Evolutionary conservation across 257 asterid species (phyloP).

Genomic region (Primulina tabacum): DNA sequence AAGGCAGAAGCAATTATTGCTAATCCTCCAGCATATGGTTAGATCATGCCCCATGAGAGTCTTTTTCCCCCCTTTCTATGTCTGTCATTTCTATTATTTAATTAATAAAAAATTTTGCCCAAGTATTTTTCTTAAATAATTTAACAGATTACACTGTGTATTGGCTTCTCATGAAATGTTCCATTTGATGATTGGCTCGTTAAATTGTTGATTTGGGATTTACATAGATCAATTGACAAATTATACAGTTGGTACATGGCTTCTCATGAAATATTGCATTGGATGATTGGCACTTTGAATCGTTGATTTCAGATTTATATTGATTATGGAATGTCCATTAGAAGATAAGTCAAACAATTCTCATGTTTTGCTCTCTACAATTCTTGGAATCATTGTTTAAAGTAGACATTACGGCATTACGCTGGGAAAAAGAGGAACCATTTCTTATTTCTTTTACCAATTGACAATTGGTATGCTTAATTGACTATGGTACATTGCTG

Average conservation of each 20-base stretch:
- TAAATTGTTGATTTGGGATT: not conserved
- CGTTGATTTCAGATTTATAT: not conserved
- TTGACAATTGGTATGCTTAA: too few species aligned
- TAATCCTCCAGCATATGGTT: constrained; percentile 33
- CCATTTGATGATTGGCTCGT: not conserved
- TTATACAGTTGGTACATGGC: not conserved
- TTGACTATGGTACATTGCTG: not conserved
- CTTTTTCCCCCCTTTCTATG: not conserved
- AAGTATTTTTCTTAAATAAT: too few species aligned
- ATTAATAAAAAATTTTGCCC: too few species aligned
- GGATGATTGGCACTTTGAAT: not conserved
- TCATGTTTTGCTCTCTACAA: not conserved
- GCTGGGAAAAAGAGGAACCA: not conserved
- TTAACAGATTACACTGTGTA: not conserved
- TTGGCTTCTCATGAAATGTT: not conserved
- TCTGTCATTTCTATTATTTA: too few species aligned
- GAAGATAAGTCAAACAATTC: not conserved
- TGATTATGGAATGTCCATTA: not conserved
- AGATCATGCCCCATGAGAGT: not conserved
- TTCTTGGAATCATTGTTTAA: not conserved
- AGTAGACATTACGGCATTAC: not conserved
- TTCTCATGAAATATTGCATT: not conserved
- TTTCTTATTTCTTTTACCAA: not conserved
- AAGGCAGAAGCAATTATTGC: constrained; percentile 94
- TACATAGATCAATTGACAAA: not conserved